Evolutionary conservation across 176 grass and related monocot genomes (phyloP).

Genomic region (Paspalum vaginatum): DNA sequence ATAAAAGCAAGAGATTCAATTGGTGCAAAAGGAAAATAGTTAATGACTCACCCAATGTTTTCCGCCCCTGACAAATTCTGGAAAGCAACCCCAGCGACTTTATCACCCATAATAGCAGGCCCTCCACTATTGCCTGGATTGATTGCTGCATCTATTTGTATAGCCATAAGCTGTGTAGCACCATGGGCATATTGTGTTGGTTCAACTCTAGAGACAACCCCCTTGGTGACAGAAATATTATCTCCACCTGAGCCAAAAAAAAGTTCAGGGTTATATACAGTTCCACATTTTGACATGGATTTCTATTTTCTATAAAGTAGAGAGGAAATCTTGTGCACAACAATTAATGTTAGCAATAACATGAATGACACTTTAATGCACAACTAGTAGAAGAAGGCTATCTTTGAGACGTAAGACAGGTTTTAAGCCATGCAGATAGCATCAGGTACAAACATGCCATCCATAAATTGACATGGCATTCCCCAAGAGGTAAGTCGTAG

Average conservation of each 20-base stretch:
- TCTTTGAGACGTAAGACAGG: background rate
- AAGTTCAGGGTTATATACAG: constrained; percentile 14
- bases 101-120: constrained; percentile 95
- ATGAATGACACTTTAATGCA: background rate
- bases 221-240: constrained; percentile 99
- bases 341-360: constrained; percentile 18
- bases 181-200: constrained; percentile 96
- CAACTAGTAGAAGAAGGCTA: background rate
- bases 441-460: background rate
- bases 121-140: constrained; percentile 97
- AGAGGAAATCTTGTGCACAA: background rate
- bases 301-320: constrained; percentile 19
- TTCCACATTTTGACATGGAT: constrained; percentile 2
- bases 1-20: constrained; percentile 28
- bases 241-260: constrained; percentile 69
- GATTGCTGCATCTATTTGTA: constrained; percentile 99
- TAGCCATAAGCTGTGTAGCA: constrained; percentile 92
- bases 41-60: constrained; percentile 84
- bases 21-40: constrained; percentile 3
- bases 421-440: background rate
- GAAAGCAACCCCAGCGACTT: constrained; percentile 97
- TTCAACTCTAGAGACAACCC: constrained; percentile 96
- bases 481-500: background rate
- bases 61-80: constrained; percentile 96
- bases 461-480: constrained; percentile 1